Evolutionary conservation across 2,329 filamentous ascomycete species (phyloP), one percentile per base, ranked within the genome.

Genomic region (Erysiphe neolycopersici): DNA sequence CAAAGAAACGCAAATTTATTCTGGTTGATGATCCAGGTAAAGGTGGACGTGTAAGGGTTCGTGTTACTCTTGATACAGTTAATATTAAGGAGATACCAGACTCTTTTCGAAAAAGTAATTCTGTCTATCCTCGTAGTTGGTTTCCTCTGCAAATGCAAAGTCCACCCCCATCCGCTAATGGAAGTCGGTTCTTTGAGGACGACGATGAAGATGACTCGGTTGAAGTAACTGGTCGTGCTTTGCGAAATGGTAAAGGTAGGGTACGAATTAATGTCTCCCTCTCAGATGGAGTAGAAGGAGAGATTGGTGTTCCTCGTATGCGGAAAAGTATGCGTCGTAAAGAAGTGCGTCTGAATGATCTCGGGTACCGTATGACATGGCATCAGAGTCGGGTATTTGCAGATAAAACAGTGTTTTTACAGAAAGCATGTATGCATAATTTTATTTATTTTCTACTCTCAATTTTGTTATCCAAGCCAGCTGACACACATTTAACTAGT

Each of bases 301-400:
- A 83, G 54, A 66, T 91, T 33, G 70, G 74, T 1, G 76, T 91
- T 36, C 83, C 85, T 22, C 69, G 74, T 46, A 75, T 84, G 59
- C 74, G 74, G 42, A 75, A 71, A 55, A 64, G 66, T 38, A 71
- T 73, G 51, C 73, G 83, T 42, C 71, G 68, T 42, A 89, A 82
- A 62, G 87, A 95, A 58, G 75, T 89, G n/a, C 73, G 81, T 41
- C 64, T 95, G 48, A 95, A 95, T 56, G 85, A 95, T 56, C 64
- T 95, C 39, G 87, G 84, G 2, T 92, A 91, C 59, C 74, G 87
- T 40, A 91, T 98, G 80, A 85, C 82, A 41, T 98, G 89, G 87
- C 76, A 85, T 44, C 87, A 95, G 62, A 89, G 84, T 58, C 70
- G 87, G 54, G 81, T 87, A 11, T 94, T 95, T 63, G 77, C 84